Percentiles rank a stretch among this genome's conserved stretches.
These are phyloP conservation scores for Ceratocystis harringtonii DNA, from an alignment of 2,329 filamentous ascomycete genomes.

Conservation along the genomic window DNA sequence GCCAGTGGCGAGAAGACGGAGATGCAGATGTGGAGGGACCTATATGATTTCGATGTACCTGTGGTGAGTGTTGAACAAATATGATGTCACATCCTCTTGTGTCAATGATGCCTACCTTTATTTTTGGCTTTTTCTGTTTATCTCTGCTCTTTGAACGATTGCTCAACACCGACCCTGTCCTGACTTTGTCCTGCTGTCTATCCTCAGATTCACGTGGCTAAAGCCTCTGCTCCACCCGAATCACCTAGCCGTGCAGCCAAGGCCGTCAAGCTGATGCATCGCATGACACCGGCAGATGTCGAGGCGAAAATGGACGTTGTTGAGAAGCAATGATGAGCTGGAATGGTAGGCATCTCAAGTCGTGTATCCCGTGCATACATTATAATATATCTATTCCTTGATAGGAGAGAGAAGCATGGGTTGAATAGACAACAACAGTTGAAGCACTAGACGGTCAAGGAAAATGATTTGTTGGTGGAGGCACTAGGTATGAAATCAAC, in stretches of 20 bases:
- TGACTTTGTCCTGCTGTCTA: neutral
- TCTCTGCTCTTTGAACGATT: neutral
- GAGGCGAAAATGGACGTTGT: constrained; percentile 52
- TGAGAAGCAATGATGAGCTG: constrained; percentile 23
- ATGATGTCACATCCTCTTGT: neutral
- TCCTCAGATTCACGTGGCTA: constrained; percentile 47
- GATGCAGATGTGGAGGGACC: constrained; percentile 48
- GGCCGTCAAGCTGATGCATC: constrained; percentile 62
- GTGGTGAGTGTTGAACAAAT: constrained; percentile 39
- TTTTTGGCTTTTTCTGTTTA: neutral
- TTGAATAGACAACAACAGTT: neutral
- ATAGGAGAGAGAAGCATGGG: too few species aligned
- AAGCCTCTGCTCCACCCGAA: constrained; percentile 35
- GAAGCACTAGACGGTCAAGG: neutral
- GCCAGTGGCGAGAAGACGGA: constrained; percentile 24
- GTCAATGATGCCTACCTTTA: neutral
- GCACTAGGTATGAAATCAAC: too few species aligned
- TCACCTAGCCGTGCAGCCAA: constrained; percentile 39
- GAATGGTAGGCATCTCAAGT: neutral
- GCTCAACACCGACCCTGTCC: neutral
- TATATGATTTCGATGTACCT: constrained; percentile 72
- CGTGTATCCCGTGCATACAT: too few species aligned
- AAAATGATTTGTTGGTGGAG: too few species aligned
- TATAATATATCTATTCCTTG: too few species aligned
- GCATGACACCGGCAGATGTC: constrained; percentile 53